Evolutionary conservation across 192 early-diverging fungal genomes (phyloP).

Genomic region (Mortierella hygrophila): DNA sequence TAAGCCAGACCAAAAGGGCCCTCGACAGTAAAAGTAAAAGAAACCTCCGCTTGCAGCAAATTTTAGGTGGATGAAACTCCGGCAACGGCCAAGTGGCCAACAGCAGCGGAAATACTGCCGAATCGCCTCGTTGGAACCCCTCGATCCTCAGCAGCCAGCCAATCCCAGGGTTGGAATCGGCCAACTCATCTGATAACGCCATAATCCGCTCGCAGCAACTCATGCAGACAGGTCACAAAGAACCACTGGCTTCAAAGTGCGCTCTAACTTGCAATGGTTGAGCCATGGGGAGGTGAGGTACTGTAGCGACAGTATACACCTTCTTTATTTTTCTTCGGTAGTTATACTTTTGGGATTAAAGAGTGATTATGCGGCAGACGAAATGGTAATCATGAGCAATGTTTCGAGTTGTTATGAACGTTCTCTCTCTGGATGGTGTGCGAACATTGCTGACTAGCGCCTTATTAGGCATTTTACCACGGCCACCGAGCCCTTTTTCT

Average conservation of each 20-base stretch:
- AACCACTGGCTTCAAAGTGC: background rate
- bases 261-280: too few relatives aligned
- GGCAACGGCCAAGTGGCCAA: constrained; percentile 9
- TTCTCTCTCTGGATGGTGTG: background rate
- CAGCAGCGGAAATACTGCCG: background rate
- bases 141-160: background rate
- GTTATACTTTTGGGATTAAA: background rate
- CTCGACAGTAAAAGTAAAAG: background rate
- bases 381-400: background rate
- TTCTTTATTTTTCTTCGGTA: background rate
- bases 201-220: constrained; percentile 10
- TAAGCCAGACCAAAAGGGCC: background rate
- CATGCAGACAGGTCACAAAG: constrained; percentile 1
- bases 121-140: constrained; percentile 4
- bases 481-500: background rate
- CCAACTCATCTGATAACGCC: constrained; percentile 8
- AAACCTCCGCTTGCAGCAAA: constrained; percentile 4
- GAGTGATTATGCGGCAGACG: background rate
- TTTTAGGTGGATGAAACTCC: background rate
- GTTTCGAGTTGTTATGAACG: background rate
- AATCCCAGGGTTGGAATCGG: background rate
- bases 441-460: background rate
- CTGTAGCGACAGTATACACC: background rate
- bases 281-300: background rate
- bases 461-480: constrained; percentile 7